Evolutionary conservation across 2,329 filamentous ascomycete species (phyloP), one percentile per base, ranked within the genome.

Genomic region (Nemania sp.): DNA sequence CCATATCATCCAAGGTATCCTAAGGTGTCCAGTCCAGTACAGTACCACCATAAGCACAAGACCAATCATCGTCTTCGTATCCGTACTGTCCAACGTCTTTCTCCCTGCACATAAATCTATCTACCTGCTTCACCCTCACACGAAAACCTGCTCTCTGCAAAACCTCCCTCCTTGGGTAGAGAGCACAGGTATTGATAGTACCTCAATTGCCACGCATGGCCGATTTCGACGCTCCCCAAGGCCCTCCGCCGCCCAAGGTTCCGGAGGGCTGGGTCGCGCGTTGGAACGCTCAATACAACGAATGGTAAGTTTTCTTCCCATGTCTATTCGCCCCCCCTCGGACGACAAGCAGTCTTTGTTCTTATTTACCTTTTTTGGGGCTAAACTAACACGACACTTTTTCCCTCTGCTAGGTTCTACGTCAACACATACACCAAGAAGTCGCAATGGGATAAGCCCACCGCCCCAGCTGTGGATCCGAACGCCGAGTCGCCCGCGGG

Each of bases 381-480:
- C n/a, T n/a, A n/a, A 18, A 61, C 64, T 64, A 58, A 66, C 62
- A 13, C 24, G 41, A 13, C 24, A 41, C 49, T 52, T 7, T n/a
- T n/a, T n/a, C n/a, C n/a, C 56, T 35, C 41, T 22, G 11, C 26
- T 52, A 93, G 91, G 91, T 97, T 96, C 87, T 98, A 92, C 82
- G 92, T 97, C 68, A 96, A 98, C 82, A 88, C 92, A 69, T 88
- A 90, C 80, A 97, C 94, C 72, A 96, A 96, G 76, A 87, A 92
- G 77, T 97, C 94, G 5, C 92, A 95, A 86, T 98, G 94, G 94
- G 92, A 97, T 4, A 91, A 89, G 73, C 94, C 94, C 20, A 93
- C 89, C 43, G 86, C 86, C 61, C 90, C 92, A 51, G 89, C 89
- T 60, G 87, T 88, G 72, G 84, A 87, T 18, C 80, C 85, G 7